phyloP scores from a whole-genome alignment of 306 rosid species.

The Ochetophila trinervis region DNA sequence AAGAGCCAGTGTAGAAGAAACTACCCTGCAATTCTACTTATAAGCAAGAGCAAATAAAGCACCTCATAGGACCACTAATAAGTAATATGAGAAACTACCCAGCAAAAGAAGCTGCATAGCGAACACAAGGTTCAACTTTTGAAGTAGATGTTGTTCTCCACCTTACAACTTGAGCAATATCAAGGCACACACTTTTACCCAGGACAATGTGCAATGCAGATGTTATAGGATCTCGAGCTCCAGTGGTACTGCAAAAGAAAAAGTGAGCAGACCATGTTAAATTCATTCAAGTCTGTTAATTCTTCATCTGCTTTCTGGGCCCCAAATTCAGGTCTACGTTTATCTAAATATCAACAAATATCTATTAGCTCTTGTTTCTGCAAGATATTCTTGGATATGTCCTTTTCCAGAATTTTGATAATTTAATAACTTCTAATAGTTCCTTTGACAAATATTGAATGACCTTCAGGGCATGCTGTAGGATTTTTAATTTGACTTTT shows the following conservation, averaged over 20 bases:
- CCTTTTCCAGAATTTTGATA: background rate
- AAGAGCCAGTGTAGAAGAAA: background rate
- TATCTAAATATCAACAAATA: background rate
- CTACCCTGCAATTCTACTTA: background rate
- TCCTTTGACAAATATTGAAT: background rate
- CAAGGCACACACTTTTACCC: constrained; percentile 80
- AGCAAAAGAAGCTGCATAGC: constrained; percentile 94
- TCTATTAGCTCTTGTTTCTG: background rate
- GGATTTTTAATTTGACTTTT: background rate
- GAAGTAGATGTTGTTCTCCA: constrained; percentile 75
- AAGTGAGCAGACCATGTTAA: background rate
- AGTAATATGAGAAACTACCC: constrained; percentile 52
- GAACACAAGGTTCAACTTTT: constrained; percentile 71
- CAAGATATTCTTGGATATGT: background rate
- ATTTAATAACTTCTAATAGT: background rate
- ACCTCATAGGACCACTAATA: background rate
- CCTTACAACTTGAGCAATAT: constrained; percentile 92
- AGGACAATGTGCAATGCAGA: constrained; percentile 87
- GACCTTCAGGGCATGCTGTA: background rate
- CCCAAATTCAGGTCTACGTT: background rate
- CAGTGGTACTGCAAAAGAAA: constrained; percentile 70
- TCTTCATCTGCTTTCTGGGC: background rate
- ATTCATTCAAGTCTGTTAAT: background rate
- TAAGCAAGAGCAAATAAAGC: background rate
- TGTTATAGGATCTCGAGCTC: constrained; percentile 82